Evolutionary conservation across 2,329 filamentous ascomycete species (phyloP), one percentile per base, ranked within the genome.

Genomic region (Sclerotinia spermophila): DNA sequence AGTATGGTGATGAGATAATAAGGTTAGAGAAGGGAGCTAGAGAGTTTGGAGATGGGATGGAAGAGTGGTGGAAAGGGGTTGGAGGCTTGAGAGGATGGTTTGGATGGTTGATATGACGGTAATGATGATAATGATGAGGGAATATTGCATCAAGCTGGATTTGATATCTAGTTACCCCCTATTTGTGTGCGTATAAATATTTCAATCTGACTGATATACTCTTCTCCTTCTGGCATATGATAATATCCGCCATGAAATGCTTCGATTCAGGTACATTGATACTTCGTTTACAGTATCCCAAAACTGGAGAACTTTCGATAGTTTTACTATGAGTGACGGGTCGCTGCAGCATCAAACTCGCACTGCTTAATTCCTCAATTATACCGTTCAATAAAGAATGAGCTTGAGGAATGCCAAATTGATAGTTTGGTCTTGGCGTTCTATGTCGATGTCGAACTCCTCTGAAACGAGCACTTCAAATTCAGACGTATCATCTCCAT

Each of bases 1-100:
- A 2, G 7, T 1, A 51, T 5, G 11, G 1, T 1, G 13, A 6
- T 27, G 48, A 30, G 48, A 3, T 3, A 1, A 51, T 0, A 8
- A 8, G 11, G 5, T 53, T 17, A 17, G 8, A 30, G n/a, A 17
- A n/a, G 1, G 48, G n/a, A 27, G 48, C 5, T 3, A n/a, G 48
- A 51, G n/a, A 27, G 27, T 17, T 27, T 0, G n/a, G n/a, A 27
- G 13, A 3, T 51, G 11, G 48, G 7, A 17, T 27, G 3, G n/a
- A 6, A 51, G 15, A 21, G 17, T 2, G 17, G 17, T 0, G 21
- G 17, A 44, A 21, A 44, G 42, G 21, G 17, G 7, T 44, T 17
- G 5, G 17, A 44, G 17, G n/a, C 27, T 0, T 5, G n/a, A 51
- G 48, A 3, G 5, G 5, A 51, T 27, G 2, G 27, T 27, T 51